These are phyloP conservation scores for Colletotrichum costaricense DNA, from an alignment of 2,329 filamentous ascomycete species.

Conservation along the genomic window DNA sequence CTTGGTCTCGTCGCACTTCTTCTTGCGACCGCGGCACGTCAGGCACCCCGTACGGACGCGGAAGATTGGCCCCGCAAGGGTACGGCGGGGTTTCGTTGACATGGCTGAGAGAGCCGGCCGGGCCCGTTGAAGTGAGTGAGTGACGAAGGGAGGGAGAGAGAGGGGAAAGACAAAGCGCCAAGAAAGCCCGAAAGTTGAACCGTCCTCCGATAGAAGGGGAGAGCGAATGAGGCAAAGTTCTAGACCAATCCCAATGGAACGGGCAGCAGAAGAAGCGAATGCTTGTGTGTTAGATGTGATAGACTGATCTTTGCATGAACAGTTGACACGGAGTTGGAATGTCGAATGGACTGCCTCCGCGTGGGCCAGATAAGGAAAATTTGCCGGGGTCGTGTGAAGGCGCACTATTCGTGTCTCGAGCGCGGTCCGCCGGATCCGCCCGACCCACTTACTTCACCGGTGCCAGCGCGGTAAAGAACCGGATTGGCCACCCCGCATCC, in stretches of 20 bases:
- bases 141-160: not conserved
- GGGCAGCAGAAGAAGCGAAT: not conserved
- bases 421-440: conserved; percentile 25
- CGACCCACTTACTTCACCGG: conserved; percentile 8
- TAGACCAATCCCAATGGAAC: not conserved
- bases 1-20: conserved; percentile 59
- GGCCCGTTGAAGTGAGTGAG: not conserved
- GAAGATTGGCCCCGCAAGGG: conserved; percentile 29
- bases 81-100: conserved; percentile 25
- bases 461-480: conserved; percentile 20
- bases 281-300: not conserved
- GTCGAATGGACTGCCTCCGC: not conserved
- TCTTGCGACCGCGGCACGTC: conserved; percentile 58
- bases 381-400: conserved; percentile 10
- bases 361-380: conserved; percentile 28
- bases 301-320: not conserved
- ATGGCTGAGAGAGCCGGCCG: conserved; percentile 4
- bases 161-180: not conserved
- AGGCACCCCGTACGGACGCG: conserved; percentile 49
- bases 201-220: not conserved
- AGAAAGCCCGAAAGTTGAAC: not conserved
- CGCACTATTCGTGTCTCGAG: conserved; percentile 1
- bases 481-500: conserved; percentile 16
- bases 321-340: conserved; percentile 2
- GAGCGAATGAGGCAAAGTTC: not conserved